Evolutionary conservation across 2,329 filamentous ascomycete species (phyloP), one percentile per base, ranked within the genome.

Genomic region (Colletotrichum endophyticum): DNA sequence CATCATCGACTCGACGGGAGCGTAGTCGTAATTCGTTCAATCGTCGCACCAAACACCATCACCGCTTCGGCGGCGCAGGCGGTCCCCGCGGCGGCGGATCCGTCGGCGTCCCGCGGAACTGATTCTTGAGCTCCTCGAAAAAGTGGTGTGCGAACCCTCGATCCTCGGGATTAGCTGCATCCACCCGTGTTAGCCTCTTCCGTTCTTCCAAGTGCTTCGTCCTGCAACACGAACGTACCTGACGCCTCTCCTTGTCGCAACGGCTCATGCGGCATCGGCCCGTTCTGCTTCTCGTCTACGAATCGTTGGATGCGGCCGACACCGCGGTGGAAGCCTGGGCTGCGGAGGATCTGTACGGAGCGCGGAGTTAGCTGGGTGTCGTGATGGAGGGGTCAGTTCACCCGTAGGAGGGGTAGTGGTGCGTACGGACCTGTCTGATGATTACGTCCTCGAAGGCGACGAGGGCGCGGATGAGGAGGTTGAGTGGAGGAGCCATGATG

Each of bases 241-340:
- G 89, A 90, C 4, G 90, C 90, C 79, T 91, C 88, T 61, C 90
- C 90, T 2, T 85, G 88, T 1, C 86, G 85, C 12, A 91, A 77
- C 8, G 89, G 89, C 67, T 90, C 88, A 77, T 87, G 83, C 0
- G 89, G 89, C 70, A 89, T 84, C 28, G 88, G 86, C 12, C 90
- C 90, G 77, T 91, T 78, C 61, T 86, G 85, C 22, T 83, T 81
- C 76, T 91, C 88, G 79, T 91, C 82, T 49, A 91, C 85, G 5
- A 81, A 84, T 16, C 86, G 85, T 75, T 91, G 89, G 39, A 91
- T 88, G n/a, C 86, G 85, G 9, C 88, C 87, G 53, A 91, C 90
- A 5, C 85, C 86, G 76, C 86, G 86, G 77, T 91, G 89, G 80
- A 91, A 91, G 11, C 84, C 83, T 2, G 89, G 89, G 19, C 86